These are phyloP conservation scores for maize (Zea mays) DNA, from an alignment of 176 grass and related monocot genomes.

Conservation along the genomic window DNA sequence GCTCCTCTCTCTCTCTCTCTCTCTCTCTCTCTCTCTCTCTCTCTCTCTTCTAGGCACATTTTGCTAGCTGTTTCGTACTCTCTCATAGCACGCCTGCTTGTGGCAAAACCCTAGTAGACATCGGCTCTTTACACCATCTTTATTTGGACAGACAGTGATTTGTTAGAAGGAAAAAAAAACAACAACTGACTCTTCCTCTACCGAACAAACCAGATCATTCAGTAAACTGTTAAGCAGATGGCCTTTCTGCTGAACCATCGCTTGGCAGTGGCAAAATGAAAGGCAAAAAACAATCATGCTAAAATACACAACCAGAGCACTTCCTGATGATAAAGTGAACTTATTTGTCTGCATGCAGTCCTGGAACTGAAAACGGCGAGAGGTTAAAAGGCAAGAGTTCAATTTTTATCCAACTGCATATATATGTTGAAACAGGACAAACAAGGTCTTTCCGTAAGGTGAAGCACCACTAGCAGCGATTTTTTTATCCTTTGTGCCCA, in stretches of 20 bases:
- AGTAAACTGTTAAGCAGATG: neutral
- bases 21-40: no score
- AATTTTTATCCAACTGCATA: no score
- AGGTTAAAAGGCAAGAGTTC: neutral
- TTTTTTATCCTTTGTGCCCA: neutral
- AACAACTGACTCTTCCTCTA: neutral
- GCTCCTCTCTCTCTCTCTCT: neutral
- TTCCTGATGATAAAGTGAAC: neutral
- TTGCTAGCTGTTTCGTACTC: conserved; percentile 27
- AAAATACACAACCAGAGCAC: neutral
- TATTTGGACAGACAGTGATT: conserved; percentile 13
- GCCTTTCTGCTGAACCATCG: neutral
- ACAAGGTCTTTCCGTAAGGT: conserved; percentile 14
- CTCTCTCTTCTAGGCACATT: neutral
- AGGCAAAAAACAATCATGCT: neutral
- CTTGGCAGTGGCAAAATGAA: neutral
- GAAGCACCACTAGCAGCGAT: neutral
- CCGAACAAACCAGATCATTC: neutral
- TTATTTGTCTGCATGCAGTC: neutral
- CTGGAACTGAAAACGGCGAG: neutral
- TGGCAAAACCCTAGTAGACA: neutral
- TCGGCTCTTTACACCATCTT: neutral
- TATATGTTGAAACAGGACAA: conserved; percentile 23
- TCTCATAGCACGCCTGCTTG: neutral
- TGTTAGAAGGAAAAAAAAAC: neutral